phyloP scores from a whole-genome alignment of 2,329 filamentous ascomycete genomes.

The Fusarium denticulatum region DNA sequence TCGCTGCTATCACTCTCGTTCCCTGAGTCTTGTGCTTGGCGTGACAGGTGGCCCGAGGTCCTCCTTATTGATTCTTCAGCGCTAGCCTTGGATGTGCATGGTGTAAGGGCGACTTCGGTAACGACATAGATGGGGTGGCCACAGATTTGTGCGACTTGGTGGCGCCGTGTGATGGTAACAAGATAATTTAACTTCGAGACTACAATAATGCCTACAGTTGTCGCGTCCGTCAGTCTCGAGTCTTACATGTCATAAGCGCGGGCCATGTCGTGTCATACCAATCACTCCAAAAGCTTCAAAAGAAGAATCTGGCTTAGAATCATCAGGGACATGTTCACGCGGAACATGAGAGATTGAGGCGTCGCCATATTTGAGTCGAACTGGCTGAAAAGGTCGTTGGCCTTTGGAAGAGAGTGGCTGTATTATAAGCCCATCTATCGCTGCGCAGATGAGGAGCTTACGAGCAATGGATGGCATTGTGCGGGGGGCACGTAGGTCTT shows the following conservation, averaged over 20 bases:
- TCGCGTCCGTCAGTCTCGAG: conserved; percentile 4
- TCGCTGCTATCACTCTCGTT: conserved; percentile 59
- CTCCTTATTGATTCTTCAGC: conserved; percentile 76
- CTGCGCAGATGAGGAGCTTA: conserved; percentile 82
- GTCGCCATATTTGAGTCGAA: conserved; percentile 77
- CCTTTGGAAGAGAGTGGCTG: conserved; percentile 74
- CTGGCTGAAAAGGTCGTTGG: conserved; percentile 63
- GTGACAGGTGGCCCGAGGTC: conserved; percentile 59
- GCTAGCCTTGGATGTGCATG: conserved; percentile 78
- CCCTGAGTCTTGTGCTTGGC: conserved; percentile 51
- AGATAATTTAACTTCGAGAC: conserved; percentile 85
- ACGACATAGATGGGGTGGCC: conserved; percentile 87
- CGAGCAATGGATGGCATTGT: conserved; percentile 80
- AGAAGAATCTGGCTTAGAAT: conserved; percentile 56
- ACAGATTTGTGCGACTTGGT: conserved; percentile 88
- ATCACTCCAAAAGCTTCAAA: conserved; percentile 71
- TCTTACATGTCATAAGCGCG: conserved; percentile 24
- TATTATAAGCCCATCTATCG: conserved; percentile 83
- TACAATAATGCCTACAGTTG: conserved; percentile 76
- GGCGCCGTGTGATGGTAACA: conserved; percentile 83
- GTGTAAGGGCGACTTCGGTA: conserved; percentile 90
- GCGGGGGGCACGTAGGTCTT: conserved; percentile 23
- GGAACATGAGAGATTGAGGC: conserved; percentile 56
- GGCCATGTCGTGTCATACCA: conserved; percentile 52
- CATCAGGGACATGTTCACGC: conserved; percentile 58